A percentile compares a stretch with the other conserved stretches of the same genome.
Evolutionary conservation across 176 grass and related monocot genomes (phyloP).

Genomic region (Carex littledalei): DNA sequence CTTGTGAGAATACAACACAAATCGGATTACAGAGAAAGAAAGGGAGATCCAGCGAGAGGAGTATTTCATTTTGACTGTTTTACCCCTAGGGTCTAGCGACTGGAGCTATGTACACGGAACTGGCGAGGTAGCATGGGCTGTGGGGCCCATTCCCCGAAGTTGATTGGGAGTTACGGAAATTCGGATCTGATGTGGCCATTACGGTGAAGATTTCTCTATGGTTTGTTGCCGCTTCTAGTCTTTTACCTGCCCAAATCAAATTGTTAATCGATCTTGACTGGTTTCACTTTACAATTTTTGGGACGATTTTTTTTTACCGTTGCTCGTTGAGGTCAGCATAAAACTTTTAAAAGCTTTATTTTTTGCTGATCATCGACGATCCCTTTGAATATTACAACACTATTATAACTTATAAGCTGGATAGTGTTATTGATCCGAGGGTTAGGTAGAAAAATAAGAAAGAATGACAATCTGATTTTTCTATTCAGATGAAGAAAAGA

Average conservation of each 20-base stretch:
- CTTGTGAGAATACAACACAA: neutral
- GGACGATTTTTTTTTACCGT: too few relatives aligned
- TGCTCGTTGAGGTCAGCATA: too few relatives aligned
- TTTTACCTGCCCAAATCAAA: neutral
- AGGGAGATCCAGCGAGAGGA: neutral
- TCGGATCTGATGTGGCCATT: neutral
- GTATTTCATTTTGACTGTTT: neutral
- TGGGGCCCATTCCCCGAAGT: neutral
- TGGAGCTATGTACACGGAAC: conserved; percentile 4
- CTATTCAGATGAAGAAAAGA: too few relatives aligned
- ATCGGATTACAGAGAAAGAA: neutral
- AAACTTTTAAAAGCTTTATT: too few relatives aligned
- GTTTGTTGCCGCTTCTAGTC: neutral
- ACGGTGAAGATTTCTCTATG: neutral
- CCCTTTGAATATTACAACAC: too few relatives aligned
- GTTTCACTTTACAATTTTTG: too few relatives aligned
- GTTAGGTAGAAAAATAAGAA: too few relatives aligned
- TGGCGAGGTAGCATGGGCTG: neutral
- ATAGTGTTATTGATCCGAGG: too few relatives aligned
- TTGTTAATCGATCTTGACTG: too few relatives aligned
- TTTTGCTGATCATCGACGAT: too few relatives aligned
- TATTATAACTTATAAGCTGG: too few relatives aligned
- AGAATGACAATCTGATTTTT: too few relatives aligned
- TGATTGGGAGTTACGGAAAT: neutral
- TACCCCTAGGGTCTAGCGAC: neutral